Base-by-base conservation (phyloP, 1,284 basidiomycete species). In the Ustilago xerochloae region DNA sequence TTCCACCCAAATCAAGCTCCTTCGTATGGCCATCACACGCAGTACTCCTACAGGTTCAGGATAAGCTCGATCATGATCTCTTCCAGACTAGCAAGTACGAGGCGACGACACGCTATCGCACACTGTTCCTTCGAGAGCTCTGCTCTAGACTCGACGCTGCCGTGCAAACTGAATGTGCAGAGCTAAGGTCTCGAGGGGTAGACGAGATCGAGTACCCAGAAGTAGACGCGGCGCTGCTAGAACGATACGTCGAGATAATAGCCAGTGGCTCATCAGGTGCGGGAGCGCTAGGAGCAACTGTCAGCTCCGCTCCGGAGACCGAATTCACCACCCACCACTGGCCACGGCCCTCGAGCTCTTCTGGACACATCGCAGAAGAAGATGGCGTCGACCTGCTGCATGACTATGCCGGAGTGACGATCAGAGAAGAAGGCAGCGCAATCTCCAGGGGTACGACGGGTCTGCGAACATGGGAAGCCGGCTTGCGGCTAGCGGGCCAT, bases 371-470 rank as follows among this genome's bases (percentile, higher is more conserved):
- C 13, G 22, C 38, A 8, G 46, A 16, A 10, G 24, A 32, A 2
- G 13, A 24, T 13, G 32, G 50, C 3, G 47, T 24, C 4, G 56
- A 65, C 24, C 39, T 72, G 45, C 57, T 65, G 12, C 15, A 33
- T 13, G 51, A 55, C n/a, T 63, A 49, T 26, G 43, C 47, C 29
- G 41, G 35, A 16, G 59, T 72, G 10, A 72, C 68, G 15, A 52
- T 75, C 43, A 45, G 66, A 2, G 73, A 78, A 45, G 65, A 67
- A 20, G 73, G 73, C 6, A 69, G 57, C 16, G 65, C 65, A 13
- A 75, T 75, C 18, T 72, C 68, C 1, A 64, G 63, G 16, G 76
- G 73, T 15, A 78, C 76, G 13, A 75, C 72, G 2, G 75, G 75
- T 3, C 45, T 78, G 7, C 55, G 55, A 30, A 75, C 75, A 15